Evolutionary conservation across 2,329 filamentous ascomycete genomes (phyloP).

Genomic region (Pestalotiopsis sp.): DNA sequence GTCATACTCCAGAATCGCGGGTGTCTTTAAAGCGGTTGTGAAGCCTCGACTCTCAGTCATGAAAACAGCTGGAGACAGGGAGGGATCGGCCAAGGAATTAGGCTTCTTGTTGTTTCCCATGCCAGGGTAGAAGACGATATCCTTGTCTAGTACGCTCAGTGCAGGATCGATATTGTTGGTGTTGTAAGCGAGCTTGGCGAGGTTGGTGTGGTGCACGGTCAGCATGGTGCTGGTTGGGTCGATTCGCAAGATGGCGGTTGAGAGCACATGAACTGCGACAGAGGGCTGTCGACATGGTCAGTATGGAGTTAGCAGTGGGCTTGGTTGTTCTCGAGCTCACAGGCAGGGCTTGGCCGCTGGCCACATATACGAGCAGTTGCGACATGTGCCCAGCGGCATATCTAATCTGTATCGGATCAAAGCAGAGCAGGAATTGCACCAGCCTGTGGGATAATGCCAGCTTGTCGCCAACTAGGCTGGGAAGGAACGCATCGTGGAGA

Average conservation of each 20-base stretch:
- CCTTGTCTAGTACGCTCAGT: conserved; percentile 63
- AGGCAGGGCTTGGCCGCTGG: conserved; percentile 36
- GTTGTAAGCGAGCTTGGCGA: conserved; percentile 61
- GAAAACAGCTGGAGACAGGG: conserved; percentile 52
- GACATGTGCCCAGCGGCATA: conserved; percentile 48
- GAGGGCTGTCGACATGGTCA: conserved; percentile 46
- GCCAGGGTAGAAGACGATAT: conserved; percentile 66
- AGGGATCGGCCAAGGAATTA: conserved; percentile 46
- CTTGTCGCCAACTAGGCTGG: conserved; percentile 27
- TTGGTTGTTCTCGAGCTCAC: conserved; percentile 18
- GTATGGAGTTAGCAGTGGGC: conserved; percentile 23
- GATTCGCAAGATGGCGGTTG: conserved; percentile 61
- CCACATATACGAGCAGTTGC: conserved; percentile 44
- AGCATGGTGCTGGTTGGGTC: conserved; percentile 69
- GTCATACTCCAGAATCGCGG: conserved; percentile 68
- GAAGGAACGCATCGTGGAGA: conserved; percentile 42
- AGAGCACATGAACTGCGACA: conserved; percentile 46
- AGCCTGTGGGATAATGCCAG: conserved; percentile 41
- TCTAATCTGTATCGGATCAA: conserved; percentile 54
- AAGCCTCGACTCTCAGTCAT: conserved; percentile 62
- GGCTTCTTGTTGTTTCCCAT: conserved; percentile 37
- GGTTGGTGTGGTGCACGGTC: conserved; percentile 61
- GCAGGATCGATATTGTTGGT: conserved; percentile 55
- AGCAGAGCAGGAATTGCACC: conserved; percentile 46
- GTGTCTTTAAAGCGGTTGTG: conserved; percentile 51